phyloP scores from a whole-genome alignment of 306 rosid species.

The Quercus aquifolioides region DNA sequence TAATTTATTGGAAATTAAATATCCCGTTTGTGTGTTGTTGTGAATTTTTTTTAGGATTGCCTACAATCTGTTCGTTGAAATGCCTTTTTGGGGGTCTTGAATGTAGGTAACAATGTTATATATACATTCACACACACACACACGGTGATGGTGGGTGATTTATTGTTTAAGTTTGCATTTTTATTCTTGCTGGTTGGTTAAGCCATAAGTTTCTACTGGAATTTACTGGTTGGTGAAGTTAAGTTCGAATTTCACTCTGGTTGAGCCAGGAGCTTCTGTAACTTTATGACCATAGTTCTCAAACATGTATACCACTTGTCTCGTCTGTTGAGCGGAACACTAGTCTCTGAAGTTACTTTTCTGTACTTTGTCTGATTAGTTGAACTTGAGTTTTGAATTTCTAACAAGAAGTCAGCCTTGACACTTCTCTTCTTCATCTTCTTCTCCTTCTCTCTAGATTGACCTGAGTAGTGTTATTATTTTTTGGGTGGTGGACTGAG shows the following conservation, averaged over 20 bases:
- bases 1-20: neutral
- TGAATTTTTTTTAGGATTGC: neutral
- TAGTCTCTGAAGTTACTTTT: neutral
- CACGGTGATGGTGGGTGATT: neutral
- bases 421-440: too few relatives aligned
- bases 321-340: neutral
- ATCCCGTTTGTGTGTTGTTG: neutral
- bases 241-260: neutral
- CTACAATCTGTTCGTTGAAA: slow-evolving; percentile 26
- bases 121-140: neutral
- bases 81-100: neutral
- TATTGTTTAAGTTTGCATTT: neutral
- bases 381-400: neutral
- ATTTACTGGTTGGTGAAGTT: neutral
- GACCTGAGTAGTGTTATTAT: neutral
- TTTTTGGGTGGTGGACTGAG: neutral
- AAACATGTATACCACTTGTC: neutral
- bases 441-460: too few relatives aligned
- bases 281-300: neutral
- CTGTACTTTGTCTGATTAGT: neutral
- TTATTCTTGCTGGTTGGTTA: neutral
- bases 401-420: neutral
- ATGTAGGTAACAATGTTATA: neutral
- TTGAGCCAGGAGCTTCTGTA: neutral
- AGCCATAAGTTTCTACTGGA: neutral